A percentile compares a stretch with the other conserved stretches of the same genome.
phyloP scores from a whole-genome alignment of 805 yeast species.

The Kazachstania martiniae region DNA sequence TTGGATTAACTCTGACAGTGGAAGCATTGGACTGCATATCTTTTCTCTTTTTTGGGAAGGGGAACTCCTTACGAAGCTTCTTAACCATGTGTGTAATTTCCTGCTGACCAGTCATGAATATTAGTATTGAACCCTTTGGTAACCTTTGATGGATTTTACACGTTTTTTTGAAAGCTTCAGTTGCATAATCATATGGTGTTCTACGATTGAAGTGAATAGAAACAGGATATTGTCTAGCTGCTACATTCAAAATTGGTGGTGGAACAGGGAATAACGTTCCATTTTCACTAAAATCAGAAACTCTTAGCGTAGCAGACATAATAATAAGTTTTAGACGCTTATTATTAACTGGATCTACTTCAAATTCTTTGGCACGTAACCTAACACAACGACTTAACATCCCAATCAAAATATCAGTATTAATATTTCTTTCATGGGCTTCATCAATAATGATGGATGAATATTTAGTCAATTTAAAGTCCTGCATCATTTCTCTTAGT shows the following conservation, averaged over 20 bases:
- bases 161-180: slow-evolving; percentile 76
- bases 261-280: slow-evolving; percentile 48
- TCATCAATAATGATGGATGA: slow-evolving; percentile 88
- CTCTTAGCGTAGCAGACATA: slow-evolving; percentile 96
- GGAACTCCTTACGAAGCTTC: slow-evolving; percentile 56
- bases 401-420: slow-evolving; percentile 92
- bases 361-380: slow-evolving; percentile 49
- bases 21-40: slow-evolving; percentile 28
- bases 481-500: slow-evolving; percentile 85
- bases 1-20: slow-evolving; percentile 41
- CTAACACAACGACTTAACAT: slow-evolving; percentile 79
- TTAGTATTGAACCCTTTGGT: slow-evolving; percentile 89
- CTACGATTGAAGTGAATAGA: slow-evolving; percentile 78
- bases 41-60: slow-evolving; percentile 29
- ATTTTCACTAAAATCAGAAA: slow-evolving; percentile 86
- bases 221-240: slow-evolving; percentile 91
- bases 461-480: slow-evolving; percentile 68
- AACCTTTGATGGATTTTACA: slow-evolving; percentile 75
- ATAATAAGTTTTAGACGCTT: slow-evolving; percentile 72
- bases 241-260: slow-evolving; percentile 85
- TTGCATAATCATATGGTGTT: slow-evolving; percentile 69
- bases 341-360: slow-evolving; percentile 35
- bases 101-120: slow-evolving; percentile 89
- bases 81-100: slow-evolving; percentile 76
- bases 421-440: slow-evolving; percentile 94